Base-by-base conservation (phyloP, 208 protist species). In the Leishmania guyanensis region DNA sequence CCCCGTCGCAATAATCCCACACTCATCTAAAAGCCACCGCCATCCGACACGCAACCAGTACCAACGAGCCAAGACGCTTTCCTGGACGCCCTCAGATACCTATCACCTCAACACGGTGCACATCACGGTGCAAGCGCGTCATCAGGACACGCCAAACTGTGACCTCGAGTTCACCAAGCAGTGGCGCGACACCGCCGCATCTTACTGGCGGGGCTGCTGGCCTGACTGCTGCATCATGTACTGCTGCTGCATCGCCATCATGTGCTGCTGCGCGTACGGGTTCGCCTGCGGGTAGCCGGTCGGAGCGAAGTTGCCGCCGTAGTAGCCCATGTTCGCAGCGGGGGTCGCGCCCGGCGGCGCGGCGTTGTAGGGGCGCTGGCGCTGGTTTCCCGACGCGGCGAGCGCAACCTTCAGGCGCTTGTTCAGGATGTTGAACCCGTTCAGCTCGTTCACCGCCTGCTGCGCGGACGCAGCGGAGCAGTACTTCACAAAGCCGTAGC, bases 401-500 rank as follows among this genome's bases (percentile, higher is more conserved):
- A 95, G 86, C 60, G 91, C 93, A 46, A 97, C 93, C 93, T 95
- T 97, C 84, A 97, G 90, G 84, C 93, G 91, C 87, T 97, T 97
- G 89, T 93, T 97, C 81, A 95, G 88, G 79, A 97, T 91, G 71
- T 85, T 89, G 87, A 92, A 97, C 75, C 93, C 93, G 86, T 98
- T 96, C 75, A 98, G 88, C 58, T 87, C 85, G 75, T 82, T 83
- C 78, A 96, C 94, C 22, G 93, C 95, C 87, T 91, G 86, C 81
- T 95, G 88, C 50, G 95, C 93, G 83, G 87, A 93, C 64, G 88
- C 82, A 20, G 86, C 88, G 33, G 84, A 89, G 82, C 91, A 86
- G 84, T 94, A 98, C 90, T 97, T 97, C 80, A 98, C 93, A 82
- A 98, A 98, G 71, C 93, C 93, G 86, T 96, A 98, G 78, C 95